These are phyloP conservation scores for Periconia sp. DNA, from an alignment of 2,329 filamentous ascomycete genomes.

Conservation along the genomic window DNA sequence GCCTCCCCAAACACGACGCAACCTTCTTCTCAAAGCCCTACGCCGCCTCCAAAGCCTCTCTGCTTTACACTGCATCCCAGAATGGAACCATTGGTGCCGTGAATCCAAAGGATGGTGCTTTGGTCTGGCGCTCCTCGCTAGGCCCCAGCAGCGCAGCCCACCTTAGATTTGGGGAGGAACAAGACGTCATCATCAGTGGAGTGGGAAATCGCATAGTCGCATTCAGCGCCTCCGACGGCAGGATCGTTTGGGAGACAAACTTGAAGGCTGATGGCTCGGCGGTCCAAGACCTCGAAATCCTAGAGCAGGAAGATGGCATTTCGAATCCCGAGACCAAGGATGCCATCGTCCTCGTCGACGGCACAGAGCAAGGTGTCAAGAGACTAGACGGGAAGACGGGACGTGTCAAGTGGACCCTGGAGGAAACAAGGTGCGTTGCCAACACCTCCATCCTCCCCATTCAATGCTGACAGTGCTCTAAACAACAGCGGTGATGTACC, in stretches of 20 bases:
- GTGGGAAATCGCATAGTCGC: conserved; percentile 69
- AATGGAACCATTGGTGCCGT: conserved; percentile 81
- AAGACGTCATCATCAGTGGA: conserved; percentile 75
- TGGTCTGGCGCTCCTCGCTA: conserved; percentile 79
- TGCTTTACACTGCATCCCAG: no score
- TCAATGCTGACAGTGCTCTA: not conserved
- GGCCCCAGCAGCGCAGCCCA: conserved; percentile 40
- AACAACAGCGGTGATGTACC: conserved; percentile 64
- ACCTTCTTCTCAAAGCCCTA: conserved; percentile 95
- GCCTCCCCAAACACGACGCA: conserved; percentile 75
- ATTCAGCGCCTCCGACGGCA: conserved; percentile 83
- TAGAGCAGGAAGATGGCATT: conserved; percentile 67
- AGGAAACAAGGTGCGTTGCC: conserved; percentile 56
- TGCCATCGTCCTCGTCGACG: conserved; percentile 67
- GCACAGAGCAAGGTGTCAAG: conserved; percentile 62
- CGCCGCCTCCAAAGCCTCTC: conserved; percentile 70
- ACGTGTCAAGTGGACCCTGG: conserved; percentile 75
- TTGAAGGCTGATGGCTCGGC: conserved; percentile 55
- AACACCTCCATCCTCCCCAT: not conserved
- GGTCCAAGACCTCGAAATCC: conserved; percentile 73
- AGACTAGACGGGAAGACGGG: conserved; percentile 75
- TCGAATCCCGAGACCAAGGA: conserved; percentile 59
- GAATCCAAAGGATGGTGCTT: conserved; percentile 79
- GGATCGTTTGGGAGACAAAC: conserved; percentile 71
- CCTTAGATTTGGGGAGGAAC: conserved; percentile 74